phyloP scores from a whole-genome alignment of 139 green algal genomes.

The Chlorella ohadii region DNA sequence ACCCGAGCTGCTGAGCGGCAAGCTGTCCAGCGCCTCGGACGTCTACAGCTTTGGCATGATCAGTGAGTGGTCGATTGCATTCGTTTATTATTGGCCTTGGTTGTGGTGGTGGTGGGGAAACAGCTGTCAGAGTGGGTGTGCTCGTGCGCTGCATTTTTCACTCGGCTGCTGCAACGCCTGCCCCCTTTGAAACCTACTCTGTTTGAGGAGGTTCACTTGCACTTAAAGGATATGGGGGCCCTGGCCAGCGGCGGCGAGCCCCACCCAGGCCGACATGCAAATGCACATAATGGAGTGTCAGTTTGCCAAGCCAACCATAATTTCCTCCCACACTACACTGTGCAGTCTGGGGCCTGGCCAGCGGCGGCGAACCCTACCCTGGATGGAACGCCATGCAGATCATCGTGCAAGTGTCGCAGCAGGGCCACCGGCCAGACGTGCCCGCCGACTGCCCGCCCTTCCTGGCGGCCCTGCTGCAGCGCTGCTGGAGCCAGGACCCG shows the following conservation, averaged over 20 bases:
- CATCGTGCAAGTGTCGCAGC: slow-evolving; percentile 1
- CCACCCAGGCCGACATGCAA: no score
- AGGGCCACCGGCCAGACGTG: background rate
- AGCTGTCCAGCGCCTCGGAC: background rate
- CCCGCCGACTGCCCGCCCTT: background rate
- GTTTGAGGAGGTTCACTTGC: no score
- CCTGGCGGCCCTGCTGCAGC: slow-evolving; percentile 11
- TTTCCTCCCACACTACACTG: background rate
- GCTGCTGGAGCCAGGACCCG: slow-evolving; percentile 1
- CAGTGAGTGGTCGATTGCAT: background rate
- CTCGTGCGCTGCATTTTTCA: no score
- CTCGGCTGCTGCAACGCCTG: no score
- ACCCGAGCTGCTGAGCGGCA: slow-evolving; percentile 6
- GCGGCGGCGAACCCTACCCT: background rate
- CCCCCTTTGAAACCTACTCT: no score
- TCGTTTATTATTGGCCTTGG: no score
- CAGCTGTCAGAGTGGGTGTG: no score
- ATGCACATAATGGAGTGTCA: no score
- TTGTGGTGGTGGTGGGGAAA: no score
- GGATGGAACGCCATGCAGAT: background rate
- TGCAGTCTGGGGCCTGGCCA: background rate
- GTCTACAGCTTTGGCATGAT: background rate
- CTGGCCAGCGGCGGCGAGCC: no score
- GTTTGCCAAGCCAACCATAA: no score
- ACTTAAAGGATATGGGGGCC: no score